phyloP scores from a whole-genome alignment of 75 land plant species.

The Pinus albicaulis region DNA sequence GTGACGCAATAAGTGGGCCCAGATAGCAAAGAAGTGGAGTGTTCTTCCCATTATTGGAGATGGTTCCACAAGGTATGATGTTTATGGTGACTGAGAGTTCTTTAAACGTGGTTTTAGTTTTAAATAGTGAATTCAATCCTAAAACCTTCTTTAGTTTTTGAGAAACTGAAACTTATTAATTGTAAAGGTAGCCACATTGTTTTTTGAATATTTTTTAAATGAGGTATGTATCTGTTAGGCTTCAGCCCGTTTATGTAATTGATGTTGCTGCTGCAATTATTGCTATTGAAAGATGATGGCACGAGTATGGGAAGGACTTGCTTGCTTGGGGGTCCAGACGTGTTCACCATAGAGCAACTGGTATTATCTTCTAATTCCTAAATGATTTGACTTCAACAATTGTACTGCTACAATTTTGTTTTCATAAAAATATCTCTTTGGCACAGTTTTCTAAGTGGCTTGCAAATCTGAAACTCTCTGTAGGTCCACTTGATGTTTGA shows the following conservation, averaged over 20 bases:
- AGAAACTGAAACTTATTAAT: no score
- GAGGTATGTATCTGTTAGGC: constrained; percentile 27
- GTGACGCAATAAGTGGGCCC: constrained; percentile 88
- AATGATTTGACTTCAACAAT: no score
- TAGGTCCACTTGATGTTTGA: constrained; percentile 88
- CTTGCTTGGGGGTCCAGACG: constrained; percentile 95
- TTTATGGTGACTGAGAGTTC: no score
- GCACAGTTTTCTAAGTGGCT: no score
- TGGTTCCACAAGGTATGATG: constrained; percentile 80
- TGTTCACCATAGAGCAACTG: constrained; percentile 74
- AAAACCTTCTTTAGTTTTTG: no score
- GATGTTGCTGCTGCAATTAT: constrained; percentile 89
- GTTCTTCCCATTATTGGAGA: constrained; percentile 79
- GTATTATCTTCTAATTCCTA: constrained; percentile 29
- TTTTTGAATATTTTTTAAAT: no score
- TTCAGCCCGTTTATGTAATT: constrained; percentile 87
- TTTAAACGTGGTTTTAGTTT: no score
- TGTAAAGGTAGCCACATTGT: no score
- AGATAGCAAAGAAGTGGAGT: constrained; percentile 65
- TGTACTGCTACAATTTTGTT: background rate
- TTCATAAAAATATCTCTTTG: background rate
- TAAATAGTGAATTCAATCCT: no score
- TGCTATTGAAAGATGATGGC: constrained; percentile 91
- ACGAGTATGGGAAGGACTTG: constrained; percentile 82
- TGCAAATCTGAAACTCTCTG: background rate